These are phyloP conservation scores for Domatiomyces catenatus DNA, from an alignment of 2,329 filamentous ascomycete genomes.

Conservation along the genomic window DNA sequence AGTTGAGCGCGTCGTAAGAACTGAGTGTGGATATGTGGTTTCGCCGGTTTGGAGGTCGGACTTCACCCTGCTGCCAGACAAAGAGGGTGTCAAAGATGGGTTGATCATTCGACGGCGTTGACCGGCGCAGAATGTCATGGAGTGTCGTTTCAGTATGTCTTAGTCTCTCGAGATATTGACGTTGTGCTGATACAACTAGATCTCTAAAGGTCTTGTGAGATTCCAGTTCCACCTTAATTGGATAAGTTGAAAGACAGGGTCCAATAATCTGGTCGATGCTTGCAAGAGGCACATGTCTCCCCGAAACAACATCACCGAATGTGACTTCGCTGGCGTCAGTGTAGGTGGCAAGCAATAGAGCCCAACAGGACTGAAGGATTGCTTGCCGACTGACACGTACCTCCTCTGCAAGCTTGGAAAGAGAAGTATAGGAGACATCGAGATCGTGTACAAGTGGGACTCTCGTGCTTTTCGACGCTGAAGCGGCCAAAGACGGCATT, in stretches of 20 bases:
- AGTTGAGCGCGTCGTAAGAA: constrained; percentile 59
- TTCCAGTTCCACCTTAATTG: constrained; percentile 48
- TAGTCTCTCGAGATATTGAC: constrained; percentile 49
- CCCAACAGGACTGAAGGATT: constrained; percentile 58
- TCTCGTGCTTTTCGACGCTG: constrained; percentile 5
- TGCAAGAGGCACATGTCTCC: constrained; percentile 55
- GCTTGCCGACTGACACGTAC: constrained; percentile 48
- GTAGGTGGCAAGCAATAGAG: constrained; percentile 50
- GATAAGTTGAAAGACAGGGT: constrained; percentile 63
- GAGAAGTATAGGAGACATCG: constrained; percentile 20
- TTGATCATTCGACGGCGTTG: constrained; percentile 18
- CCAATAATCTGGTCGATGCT: constrained; percentile 61
- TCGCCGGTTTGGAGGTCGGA: constrained; percentile 20
- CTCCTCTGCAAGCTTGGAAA: constrained; percentile 25
- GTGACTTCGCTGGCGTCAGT: constrained; percentile 50
- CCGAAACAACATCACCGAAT: constrained; percentile 69
- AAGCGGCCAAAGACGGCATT: constrained; percentile 32
- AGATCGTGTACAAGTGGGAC: constrained; percentile 19
- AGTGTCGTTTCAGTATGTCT: constrained; percentile 49
- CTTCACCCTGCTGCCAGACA: constrained; percentile 66
- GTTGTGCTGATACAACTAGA: constrained; percentile 48
- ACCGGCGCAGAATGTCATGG: constrained; percentile 45
- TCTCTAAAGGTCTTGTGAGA: constrained; percentile 40
- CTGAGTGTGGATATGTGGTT: constrained; percentile 39
- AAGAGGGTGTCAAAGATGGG: constrained; percentile 63